phyloP scores from a whole-genome alignment of 495 filamentous ascomycete species.

The Filosporella fistucella region DNA sequence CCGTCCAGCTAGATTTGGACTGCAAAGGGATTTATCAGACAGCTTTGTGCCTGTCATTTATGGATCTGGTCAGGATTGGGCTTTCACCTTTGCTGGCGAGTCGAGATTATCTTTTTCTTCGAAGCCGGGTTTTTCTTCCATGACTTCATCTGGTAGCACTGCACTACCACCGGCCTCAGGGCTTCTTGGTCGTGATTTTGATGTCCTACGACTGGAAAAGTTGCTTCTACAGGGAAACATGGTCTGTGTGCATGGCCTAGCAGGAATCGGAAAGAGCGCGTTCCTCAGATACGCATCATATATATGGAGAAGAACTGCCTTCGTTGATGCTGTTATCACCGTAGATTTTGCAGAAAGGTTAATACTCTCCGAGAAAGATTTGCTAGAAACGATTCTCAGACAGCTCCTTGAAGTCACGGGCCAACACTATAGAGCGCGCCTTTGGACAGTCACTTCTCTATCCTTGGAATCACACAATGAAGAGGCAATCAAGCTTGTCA shows the following conservation, averaged over 20 bases:
- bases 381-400: not conserved
- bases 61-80: not conserved
- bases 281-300: not conserved
- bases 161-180: not conserved
- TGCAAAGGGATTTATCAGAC: not conserved
- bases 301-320: slow-evolving; percentile 2
- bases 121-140: not conserved
- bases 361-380: not conserved
- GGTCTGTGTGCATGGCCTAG: slow-evolving; percentile 1
- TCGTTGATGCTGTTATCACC: slow-evolving; percentile 4
- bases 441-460: slow-evolving; percentile 1
- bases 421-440: not conserved
- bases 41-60: slow-evolving; percentile 1
- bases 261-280: slow-evolving; percentile 7
- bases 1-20: slow-evolving; percentile 2
- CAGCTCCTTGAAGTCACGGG: slow-evolving; percentile 2
- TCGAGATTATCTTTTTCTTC: not conserved
- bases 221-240: not conserved
- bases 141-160: not conserved
- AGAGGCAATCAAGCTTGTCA: not conserved
- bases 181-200: slow-evolving; percentile 8
- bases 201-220: slow-evolving; percentile 9
- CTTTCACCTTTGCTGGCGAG: not conserved
- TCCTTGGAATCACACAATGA: slow-evolving; percentile 1
- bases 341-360: slow-evolving; percentile 5